Evolutionary conservation across 768 basidiomycete species (phyloP), one percentile per base, ranked within the genome.

Genomic region (Kwoniella shandongensis): DNA sequence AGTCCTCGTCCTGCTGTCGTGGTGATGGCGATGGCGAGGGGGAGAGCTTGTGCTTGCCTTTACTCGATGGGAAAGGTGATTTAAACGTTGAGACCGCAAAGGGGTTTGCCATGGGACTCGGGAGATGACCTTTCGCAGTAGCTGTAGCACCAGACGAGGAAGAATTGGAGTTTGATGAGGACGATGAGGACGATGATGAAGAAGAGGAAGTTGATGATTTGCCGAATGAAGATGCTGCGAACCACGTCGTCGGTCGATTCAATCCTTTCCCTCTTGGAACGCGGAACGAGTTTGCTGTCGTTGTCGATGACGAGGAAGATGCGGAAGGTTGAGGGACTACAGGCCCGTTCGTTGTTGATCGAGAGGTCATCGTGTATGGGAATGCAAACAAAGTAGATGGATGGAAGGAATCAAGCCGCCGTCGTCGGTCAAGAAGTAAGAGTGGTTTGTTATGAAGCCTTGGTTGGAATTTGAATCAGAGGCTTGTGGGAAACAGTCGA

Each of bases 201-300:
- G 42, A 32, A 17, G 56, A 58, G n/a, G 48, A 46, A 27, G 60
- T 30, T 13, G 60, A 53, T 12, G 48, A 54, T 35, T 51, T 50
- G 41, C 56, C 59, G 18, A 54, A 49, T 25, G 51, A 23, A 17
- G 41, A 12, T 23, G 44, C 29, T 49, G 29, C 42, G 42, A 92
- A 48, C 81, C 85, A 70, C 90, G 90, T 69, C 88, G 90, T 30
- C 89, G 81, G 56, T 87, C 88, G 89, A 65, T 46, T 56, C 25
- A 54, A 40, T 40, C 54, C 62, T 54, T 64, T 64, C n/a, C 29
- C 39, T 53, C 51, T 45, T 8, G 58, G 62, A 13, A 64, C 56
- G 38, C 44, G 53, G 20, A 62, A 62, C 3, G 39, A 36, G 29
- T 20, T 44, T 22, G 46, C 11, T 18, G 49, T 39, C 22, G 57